These are phyloP conservation scores for Saccharomyces hybrid DNA, from an alignment of 1,139 yeast genomes.

Conservation along the genomic window DNA sequence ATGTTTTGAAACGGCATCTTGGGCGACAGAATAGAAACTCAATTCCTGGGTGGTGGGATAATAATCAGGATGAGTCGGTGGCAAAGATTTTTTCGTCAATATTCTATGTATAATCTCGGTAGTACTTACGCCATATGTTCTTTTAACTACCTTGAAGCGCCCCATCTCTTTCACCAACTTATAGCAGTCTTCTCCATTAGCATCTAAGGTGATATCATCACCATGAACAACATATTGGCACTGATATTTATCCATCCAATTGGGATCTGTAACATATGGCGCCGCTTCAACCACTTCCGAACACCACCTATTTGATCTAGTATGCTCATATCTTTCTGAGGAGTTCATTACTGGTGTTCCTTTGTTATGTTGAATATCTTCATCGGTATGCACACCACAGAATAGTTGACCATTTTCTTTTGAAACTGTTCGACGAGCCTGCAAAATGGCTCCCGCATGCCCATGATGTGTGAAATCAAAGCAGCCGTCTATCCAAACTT, in stretches of 20 bases:
- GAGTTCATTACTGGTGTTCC: conserved; percentile 83
- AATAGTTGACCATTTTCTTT: conserved; percentile 42
- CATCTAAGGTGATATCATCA: conserved; percentile 94
- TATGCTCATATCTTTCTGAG: conserved; percentile 72
- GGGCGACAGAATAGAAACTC: conserved; percentile 54
- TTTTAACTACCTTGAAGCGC: conserved; percentile 77
- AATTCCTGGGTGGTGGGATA: conserved; percentile 34
- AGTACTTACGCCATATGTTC: conserved; percentile 91
- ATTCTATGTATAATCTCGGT: conserved; percentile 93
- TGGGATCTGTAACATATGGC: conserved; percentile 92
- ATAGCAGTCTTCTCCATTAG: conserved; percentile 89
- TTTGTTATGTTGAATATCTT: conserved; percentile 70
- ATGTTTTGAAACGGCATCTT: conserved; percentile 52
- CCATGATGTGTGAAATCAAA: conserved; percentile 97
- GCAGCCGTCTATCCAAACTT: conserved; percentile 94
- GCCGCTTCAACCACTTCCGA: conserved; percentile 67
- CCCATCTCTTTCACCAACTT: conserved; percentile 75
- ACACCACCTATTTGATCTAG: conserved; percentile 86
- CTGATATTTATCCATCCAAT: conserved; percentile 60
- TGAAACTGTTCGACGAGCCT: conserved; percentile 46
- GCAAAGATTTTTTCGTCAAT: conserved; percentile 39
- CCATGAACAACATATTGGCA: conserved; percentile 94
- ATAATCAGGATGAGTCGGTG: conserved; percentile 10
- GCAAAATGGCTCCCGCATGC: conserved; percentile 93
- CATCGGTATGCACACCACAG: conserved; percentile 89